These are phyloP conservation scores for Beta lomatogona DNA, from an alignment of 179 eudicot genomes.

Conservation along the genomic window DNA sequence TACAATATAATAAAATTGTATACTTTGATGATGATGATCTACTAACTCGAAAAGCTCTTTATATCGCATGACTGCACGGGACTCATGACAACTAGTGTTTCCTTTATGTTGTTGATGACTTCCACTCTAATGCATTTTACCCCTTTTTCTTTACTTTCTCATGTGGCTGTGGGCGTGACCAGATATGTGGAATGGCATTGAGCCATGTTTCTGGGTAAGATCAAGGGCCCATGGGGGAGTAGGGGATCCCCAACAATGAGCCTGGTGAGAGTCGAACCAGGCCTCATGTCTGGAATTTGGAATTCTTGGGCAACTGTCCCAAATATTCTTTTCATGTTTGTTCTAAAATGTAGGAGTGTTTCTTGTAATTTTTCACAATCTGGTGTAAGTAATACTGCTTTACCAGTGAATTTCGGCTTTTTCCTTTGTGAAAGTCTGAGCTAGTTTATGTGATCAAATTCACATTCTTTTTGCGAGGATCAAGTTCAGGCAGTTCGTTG, in stretches of 20 bases:
- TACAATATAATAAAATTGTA: background rate
- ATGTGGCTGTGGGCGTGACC: background rate
- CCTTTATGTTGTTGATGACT: background rate
- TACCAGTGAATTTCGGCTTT: background rate
- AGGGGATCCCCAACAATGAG: too few species aligned
- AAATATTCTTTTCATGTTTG: background rate
- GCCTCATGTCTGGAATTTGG: too few species aligned
- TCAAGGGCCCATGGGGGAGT: too few species aligned
- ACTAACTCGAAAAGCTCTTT: slow-evolving; percentile 1
- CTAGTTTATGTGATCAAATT: background rate
- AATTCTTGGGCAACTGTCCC: too few species aligned
- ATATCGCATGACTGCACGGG: background rate
- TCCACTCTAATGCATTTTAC: background rate
- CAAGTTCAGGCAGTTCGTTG: background rate
- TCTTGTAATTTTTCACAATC: too few species aligned
- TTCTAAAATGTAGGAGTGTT: background rate
- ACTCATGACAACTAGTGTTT: background rate
- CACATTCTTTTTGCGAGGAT: too few species aligned
- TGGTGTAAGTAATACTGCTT: too few species aligned
- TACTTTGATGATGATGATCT: background rate
- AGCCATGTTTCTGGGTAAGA: background rate
- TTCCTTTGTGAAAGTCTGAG: background rate
- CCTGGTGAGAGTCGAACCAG: too few species aligned
- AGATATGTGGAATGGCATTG: slow-evolving; percentile 2
- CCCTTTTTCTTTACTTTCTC: background rate